Conservation (phyloP, 2,329 filamentous ascomycete species). For the Tolypocladium pustulatum region DNA sequence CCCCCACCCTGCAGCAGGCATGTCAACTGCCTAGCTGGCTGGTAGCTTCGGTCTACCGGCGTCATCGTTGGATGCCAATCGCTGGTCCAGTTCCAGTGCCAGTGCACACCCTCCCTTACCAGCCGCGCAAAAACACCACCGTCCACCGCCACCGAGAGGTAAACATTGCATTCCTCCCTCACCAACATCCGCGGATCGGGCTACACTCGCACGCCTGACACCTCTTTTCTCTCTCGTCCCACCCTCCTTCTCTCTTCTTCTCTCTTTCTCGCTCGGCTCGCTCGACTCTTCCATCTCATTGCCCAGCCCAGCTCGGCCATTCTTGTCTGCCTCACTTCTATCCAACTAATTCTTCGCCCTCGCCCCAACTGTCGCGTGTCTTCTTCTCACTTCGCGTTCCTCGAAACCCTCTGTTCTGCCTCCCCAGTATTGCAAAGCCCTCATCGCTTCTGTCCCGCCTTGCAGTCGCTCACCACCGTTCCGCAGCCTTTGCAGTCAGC, state of each 20-base stretch:
- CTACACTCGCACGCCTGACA: neutral
- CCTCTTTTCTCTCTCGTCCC: neutral
- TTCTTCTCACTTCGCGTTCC: neutral
- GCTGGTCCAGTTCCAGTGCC: slow-evolving; percentile 4
- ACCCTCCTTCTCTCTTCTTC: slow-evolving; percentile 6
- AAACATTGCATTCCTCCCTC: slow-evolving; percentile 19
- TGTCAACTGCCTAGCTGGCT: neutral
- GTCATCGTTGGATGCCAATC: neutral
- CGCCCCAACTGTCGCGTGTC: neutral
- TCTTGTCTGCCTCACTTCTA: neutral
- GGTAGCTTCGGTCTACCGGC: neutral
- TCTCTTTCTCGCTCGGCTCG: slow-evolving; percentile 6
- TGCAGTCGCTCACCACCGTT: neutral
- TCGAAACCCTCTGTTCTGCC: neutral
- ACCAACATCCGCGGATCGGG: neutral
- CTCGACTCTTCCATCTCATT: neutral
- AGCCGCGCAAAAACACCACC: slow-evolving; percentile 12
- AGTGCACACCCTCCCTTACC: slow-evolving; percentile 10
- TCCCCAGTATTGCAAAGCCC: neutral
- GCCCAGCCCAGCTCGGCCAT: neutral
- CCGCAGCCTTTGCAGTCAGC: neutral
- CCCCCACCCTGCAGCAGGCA: neutral
- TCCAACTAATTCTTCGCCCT: neutral
- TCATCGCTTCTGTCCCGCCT: neutral
- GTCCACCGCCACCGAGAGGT: slow-evolving; percentile 8